Evolutionary conservation across 1,139 yeast genomes (phyloP).

Genomic region (Tardiomyces depauwii): DNA sequence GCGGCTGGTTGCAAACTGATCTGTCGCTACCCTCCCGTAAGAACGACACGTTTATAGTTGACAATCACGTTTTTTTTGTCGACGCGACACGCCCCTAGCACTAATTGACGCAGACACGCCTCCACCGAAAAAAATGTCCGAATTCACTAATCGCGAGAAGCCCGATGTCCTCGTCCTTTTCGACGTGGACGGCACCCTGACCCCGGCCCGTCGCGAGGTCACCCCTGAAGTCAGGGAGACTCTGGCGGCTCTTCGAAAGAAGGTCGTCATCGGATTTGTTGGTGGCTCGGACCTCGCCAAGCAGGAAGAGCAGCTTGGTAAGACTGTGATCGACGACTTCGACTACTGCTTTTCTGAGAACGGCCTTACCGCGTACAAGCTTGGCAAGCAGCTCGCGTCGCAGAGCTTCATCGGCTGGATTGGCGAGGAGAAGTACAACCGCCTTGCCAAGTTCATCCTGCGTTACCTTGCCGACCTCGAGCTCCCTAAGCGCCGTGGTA

Average conservation of each 20-base stretch:
- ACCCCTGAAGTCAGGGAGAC: conserved; percentile 72
- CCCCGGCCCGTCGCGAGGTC: conserved; percentile 84
- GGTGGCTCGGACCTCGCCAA: conserved; percentile 95
- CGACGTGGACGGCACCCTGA: conserved; percentile 97
- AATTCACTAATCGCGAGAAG: conserved; percentile 24
- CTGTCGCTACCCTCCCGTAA: too few relatives aligned
- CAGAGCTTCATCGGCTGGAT: conserved; percentile 93
- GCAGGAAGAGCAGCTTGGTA: conserved; percentile 93
- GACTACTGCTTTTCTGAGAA: conserved; percentile 97
- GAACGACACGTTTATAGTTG: too few relatives aligned
- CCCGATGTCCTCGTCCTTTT: conserved; percentile 52
- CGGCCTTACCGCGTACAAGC: conserved; percentile 94
- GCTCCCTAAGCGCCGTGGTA: conserved; percentile 78
- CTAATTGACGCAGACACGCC: too few relatives aligned
- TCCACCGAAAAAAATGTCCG: too few relatives aligned
- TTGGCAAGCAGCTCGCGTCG: conserved; percentile 76
- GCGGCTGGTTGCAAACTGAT: too few relatives aligned
- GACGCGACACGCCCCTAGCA: too few relatives aligned
- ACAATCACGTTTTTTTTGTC: too few relatives aligned
- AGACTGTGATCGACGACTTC: conserved; percentile 56
- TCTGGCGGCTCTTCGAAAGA: conserved; percentile 67
- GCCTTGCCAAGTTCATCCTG: conserved; percentile 73
- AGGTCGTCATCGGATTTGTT: conserved; percentile 91
- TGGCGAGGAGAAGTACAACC: conserved; percentile 91
- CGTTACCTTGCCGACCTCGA: conserved; percentile 78